Base-by-base conservation (phyloP, 306 rosid genomes). In the Abrus precatorius region DNA sequence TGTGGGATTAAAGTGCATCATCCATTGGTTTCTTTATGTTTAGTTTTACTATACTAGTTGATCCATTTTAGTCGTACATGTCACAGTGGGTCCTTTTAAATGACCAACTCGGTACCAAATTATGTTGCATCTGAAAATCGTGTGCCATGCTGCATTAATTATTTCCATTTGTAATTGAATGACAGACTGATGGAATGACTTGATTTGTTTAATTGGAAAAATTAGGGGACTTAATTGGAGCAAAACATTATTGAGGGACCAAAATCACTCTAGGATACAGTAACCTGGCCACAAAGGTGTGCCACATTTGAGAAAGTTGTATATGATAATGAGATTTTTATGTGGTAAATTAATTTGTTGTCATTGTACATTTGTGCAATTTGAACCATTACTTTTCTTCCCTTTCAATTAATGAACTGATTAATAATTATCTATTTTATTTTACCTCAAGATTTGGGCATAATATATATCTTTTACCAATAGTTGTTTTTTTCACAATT, bases 401-500 rank as follows among this genome's bases (percentile, higher is more conserved):
- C 34, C 11, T 27, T 36, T 63, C 41, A 9, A 41, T 76, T 62
- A 53, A 50, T 62, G 29, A 36, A 50, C 74, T 48, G n/a, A 1
- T 10, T 69, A 50, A 27, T 10, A 49, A 7, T 63, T 29, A 63
- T 48, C 43, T 64, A 30, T 10, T 64, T 28, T 76, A 20, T 20
- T 32, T 7, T 61, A 29, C n/a, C 59, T 50, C 10, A 33, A 34
- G 36, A 28, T 44, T 12, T 72, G 14, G 20, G 57, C 33, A 45
- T 10, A 38, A 57, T 40, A 14, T 13, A 32, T 40, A 38, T 74
- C 36, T 52, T 75, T 62, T 30, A 8, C 14, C 13, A 12, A 29
- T 65, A 54, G 47, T n/a, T 30, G 13, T 67, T 68, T 62, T 40
- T 43, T 76, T 77, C 74, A 43, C 45, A 33, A 14, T 77, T 68